These are phyloP conservation scores for Pelargonium nanum DNA, from an alignment of 345 rosid species.

Conservation along the genomic window DNA sequence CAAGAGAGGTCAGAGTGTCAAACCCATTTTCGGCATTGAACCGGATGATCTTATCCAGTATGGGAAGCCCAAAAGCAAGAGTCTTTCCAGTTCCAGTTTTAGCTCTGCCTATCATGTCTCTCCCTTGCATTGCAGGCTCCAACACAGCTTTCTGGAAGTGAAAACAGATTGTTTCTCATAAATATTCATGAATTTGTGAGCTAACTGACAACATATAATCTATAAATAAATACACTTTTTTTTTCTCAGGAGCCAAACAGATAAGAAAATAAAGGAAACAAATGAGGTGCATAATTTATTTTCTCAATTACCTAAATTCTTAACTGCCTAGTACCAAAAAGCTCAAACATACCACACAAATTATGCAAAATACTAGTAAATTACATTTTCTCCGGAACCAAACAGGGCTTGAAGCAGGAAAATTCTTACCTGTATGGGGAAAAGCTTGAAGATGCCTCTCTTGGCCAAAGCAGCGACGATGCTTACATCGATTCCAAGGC, in stretches of 20 bases:
- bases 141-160: slow-evolving; percentile 66
- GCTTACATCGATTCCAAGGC: slow-evolving; percentile 58
- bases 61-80: slow-evolving; percentile 92
- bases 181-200: not conserved
- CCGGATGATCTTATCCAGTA: slow-evolving; percentile 64
- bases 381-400: not conserved
- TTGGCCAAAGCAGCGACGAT: slow-evolving; percentile 57
- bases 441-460: slow-evolving; percentile 57
- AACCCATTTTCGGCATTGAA: slow-evolving; percentile 83
- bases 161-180: not conserved
- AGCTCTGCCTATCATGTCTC: slow-evolving; percentile 86
- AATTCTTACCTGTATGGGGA: slow-evolving; percentile 71
- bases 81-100: slow-evolving; percentile 97
- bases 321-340: not conserved
- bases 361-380: not conserved
- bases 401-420: not conserved
- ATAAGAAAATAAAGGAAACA: too few relatives aligned
- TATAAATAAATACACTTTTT: too few relatives aligned
- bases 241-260: not conserved
- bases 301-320: too few relatives aligned
- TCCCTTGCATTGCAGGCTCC: slow-evolving; percentile 96
- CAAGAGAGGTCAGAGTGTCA: slow-evolving; percentile 11
- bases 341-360: not conserved
- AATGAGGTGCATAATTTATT: too few relatives aligned
- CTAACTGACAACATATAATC: not conserved